Percentiles rank a stretch among this genome's conserved stretches.
These are phyloP conservation scores for Yamadazyma sp. DNA, from an alignment of 1,139 yeast genomes.

Conservation along the genomic window DNA sequence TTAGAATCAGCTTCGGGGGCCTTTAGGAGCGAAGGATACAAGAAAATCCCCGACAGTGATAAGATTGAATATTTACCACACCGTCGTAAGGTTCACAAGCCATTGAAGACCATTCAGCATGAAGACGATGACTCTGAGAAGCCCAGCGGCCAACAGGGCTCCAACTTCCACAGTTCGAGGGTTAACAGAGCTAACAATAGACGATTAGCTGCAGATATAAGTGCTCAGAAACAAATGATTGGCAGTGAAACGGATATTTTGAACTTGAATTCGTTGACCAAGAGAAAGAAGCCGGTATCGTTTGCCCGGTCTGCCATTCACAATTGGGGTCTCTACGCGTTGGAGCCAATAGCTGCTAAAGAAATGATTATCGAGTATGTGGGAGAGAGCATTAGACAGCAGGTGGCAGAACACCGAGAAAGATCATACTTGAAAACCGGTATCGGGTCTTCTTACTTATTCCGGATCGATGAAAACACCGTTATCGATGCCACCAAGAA, in stretches of 20 bases:
- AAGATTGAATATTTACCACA: slow-evolving; percentile 82
- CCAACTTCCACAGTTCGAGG: slow-evolving; percentile 62
- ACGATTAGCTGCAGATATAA: slow-evolving; percentile 87
- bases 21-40: slow-evolving; percentile 74
- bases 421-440: slow-evolving; percentile 85
- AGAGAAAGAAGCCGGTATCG: slow-evolving; percentile 89
- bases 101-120: slow-evolving; percentile 56
- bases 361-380: slow-evolving; percentile 98
- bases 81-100: slow-evolving; percentile 49
- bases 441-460: slow-evolving; percentile 90
- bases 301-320: slow-evolving; percentile 97
- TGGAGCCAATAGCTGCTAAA: slow-evolving; percentile 89
- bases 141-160: slow-evolving; percentile 17
- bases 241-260: slow-evolving; percentile 82
- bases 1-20: slow-evolving; percentile 57
- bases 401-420: slow-evolving; percentile 92
- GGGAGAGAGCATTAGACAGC: slow-evolving; percentile 95
- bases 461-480: slow-evolving; percentile 89
- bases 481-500: slow-evolving; percentile 97
- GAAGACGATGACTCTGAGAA: slow-evolving; percentile 47
- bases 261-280: slow-evolving; percentile 74
- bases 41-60: slow-evolving; percentile 68
- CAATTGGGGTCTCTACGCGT: slow-evolving; percentile 96
- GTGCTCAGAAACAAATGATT: slow-evolving; percentile 73
- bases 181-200: slow-evolving; percentile 87